Conservation (phyloP, 345 rosid genomes). For the Microthlaspi erraticum region DNA sequence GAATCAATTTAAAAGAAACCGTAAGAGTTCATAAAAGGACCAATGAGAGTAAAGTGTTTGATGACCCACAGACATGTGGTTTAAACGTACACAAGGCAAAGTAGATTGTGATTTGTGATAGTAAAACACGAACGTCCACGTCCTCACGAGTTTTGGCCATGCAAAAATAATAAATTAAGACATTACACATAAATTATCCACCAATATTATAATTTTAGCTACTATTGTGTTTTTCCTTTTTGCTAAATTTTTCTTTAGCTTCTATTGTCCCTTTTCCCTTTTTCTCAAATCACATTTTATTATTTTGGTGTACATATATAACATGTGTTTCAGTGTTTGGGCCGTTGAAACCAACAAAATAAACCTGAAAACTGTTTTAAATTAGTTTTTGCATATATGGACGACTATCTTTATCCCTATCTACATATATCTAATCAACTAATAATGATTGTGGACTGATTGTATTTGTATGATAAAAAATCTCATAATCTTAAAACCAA, state of each 20-base stretch:
- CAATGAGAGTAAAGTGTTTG: conserved; percentile 30
- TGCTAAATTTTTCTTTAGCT: not conserved
- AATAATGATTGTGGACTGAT: not conserved
- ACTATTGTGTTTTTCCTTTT: not conserved
- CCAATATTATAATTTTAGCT: not conserved
- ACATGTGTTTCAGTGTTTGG: conserved; percentile 12
- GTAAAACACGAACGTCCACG: conserved; percentile 22
- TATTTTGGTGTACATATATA: not conserved
- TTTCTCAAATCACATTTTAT: not conserved
- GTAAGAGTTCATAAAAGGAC: conserved; percentile 16
- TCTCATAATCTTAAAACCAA: too few species aligned
- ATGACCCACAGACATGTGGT: conserved; percentile 41
- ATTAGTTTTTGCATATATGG: not conserved
- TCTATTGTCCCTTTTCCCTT: not conserved
- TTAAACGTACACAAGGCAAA: conserved; percentile 13
- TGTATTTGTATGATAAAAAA: conserved; percentile 5
- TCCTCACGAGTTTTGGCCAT: conserved; percentile 25
- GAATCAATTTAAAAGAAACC: conserved; percentile 13
- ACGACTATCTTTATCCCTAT: not conserved
- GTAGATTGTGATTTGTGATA: conserved; percentile 31
- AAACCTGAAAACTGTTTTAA: conserved; percentile 34
- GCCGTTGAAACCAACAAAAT: conserved; percentile 29
- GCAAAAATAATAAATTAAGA: conserved; percentile 14
- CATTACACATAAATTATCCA: not conserved
- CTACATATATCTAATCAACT: not conserved